A percentile compares a stretch with the other conserved stretches of the same genome.
phyloP scores from a whole-genome alignment of 75 land plant species.

The Cryptomeria japonica region DNA sequence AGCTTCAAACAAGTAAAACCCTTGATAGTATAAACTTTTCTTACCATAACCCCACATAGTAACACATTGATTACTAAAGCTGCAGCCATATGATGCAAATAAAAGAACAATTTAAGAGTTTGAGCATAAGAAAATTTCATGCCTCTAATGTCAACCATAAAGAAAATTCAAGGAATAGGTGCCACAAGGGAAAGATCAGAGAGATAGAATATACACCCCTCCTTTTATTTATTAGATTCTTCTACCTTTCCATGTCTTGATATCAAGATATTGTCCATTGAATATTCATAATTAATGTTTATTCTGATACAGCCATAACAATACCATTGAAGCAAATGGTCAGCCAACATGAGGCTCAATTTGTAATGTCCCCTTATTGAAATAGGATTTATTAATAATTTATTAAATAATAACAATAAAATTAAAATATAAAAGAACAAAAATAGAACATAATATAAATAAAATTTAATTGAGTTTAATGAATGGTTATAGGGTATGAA shows the following conservation, averaged over 20 bases:
- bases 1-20: background rate
- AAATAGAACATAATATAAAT: no score
- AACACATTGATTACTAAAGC: background rate
- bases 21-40: background rate
- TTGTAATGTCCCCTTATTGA: no score
- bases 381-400: no score
- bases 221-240: no score
- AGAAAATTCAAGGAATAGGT: background rate
- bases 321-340: background rate
- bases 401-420: no score
- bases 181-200: background rate
- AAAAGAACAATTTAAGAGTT: background rate
- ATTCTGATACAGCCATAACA: background rate
- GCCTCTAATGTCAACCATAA: background rate
- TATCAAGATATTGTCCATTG: background rate
- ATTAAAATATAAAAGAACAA: no score
- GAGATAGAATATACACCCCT: no score
- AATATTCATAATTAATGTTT: background rate
- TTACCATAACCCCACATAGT: background rate
- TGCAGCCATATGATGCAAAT: background rate
- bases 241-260: background rate
- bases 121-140: background rate
- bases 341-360: background rate
- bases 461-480: no score
- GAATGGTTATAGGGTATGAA: no score